Conservation (phyloP, 441 rosid genomes). For the Euphorbia celastroides region DNA sequence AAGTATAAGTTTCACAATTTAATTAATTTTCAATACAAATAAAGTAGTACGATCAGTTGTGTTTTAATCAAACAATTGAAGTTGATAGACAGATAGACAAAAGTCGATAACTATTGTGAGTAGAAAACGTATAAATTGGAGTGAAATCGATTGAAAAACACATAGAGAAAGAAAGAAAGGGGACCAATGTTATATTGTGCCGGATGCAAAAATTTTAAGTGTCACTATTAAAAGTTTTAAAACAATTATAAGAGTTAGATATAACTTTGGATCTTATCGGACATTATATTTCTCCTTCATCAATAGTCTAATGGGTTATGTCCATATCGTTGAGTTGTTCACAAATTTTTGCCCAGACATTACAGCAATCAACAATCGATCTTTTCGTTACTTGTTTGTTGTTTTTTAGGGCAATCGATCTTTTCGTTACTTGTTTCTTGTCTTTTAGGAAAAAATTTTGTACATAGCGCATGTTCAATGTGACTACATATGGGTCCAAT, state of each 20-base stretch:
- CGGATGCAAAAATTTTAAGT: constrained; percentile 12
- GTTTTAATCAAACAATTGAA: too few species aligned
- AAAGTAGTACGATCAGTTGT: too few species aligned
- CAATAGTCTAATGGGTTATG: background rate
- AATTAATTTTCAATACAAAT: too few species aligned
- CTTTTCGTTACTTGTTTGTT: too few species aligned
- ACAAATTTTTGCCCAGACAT: background rate
- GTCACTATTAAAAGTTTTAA: constrained; percentile 21
- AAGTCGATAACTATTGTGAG: too few species aligned
- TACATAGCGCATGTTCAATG: too few species aligned
- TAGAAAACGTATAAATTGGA: background rate
- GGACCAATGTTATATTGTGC: constrained; percentile 19
- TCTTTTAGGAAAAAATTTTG: too few species aligned
- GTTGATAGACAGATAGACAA: too few species aligned
- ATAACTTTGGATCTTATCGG: background rate
- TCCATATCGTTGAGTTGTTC: constrained; percentile 16
- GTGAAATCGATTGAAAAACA: constrained; percentile 5
- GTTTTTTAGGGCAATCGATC: too few species aligned
- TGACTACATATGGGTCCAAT: too few species aligned
- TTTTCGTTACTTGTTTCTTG: too few species aligned
- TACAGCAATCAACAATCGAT: background rate
- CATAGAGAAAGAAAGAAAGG: background rate
- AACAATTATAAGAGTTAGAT: constrained; percentile 11
- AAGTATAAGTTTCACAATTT: too few species aligned
- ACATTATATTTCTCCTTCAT: background rate